Conservation (phyloP, 352 stramenopile species). For the Pilasporangium apinafurcum region DNA sequence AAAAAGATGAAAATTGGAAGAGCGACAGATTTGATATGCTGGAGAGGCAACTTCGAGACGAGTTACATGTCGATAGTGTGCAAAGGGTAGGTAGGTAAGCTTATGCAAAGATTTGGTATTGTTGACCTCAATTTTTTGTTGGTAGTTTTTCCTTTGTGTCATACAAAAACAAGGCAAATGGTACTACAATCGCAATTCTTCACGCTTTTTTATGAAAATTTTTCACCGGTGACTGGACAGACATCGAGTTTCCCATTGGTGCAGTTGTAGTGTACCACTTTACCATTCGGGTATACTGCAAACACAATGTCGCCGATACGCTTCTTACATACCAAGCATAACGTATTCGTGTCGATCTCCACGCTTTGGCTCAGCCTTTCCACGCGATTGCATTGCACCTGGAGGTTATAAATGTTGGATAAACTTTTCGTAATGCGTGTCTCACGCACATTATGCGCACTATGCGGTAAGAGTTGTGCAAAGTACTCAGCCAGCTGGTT, state of each 20-base stretch:
- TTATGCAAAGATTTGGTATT: not conserved
- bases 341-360: slow-evolving; percentile 76
- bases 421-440: slow-evolving; percentile 74
- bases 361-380: slow-evolving; percentile 72
- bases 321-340: slow-evolving; percentile 80
- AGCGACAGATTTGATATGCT: not conserved
- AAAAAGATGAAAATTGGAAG: slow-evolving; percentile 2
- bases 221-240: slow-evolving; percentile 74
- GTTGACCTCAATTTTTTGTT: too few species aligned
- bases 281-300: slow-evolving; percentile 79
- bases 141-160: too few species aligned
- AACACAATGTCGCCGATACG: slow-evolving; percentile 87
- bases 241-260: slow-evolving; percentile 80
- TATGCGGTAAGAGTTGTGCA: slow-evolving; percentile 69
- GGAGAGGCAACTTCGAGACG: too few species aligned
- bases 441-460: slow-evolving; percentile 78
- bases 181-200: too few species aligned
- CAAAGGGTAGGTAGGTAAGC: too few species aligned
- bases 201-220: slow-evolving; percentile 44
- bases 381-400: slow-evolving; percentile 83
- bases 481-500: slow-evolving; percentile 84
- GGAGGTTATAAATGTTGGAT: slow-evolving; percentile 87
- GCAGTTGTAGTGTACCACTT: slow-evolving; percentile 87
- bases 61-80: too few species aligned
- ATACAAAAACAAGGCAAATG: too few species aligned